Conservation (phyloP, 2,329 filamentous ascomycete species). For the Talaromyces sp. region DNA sequence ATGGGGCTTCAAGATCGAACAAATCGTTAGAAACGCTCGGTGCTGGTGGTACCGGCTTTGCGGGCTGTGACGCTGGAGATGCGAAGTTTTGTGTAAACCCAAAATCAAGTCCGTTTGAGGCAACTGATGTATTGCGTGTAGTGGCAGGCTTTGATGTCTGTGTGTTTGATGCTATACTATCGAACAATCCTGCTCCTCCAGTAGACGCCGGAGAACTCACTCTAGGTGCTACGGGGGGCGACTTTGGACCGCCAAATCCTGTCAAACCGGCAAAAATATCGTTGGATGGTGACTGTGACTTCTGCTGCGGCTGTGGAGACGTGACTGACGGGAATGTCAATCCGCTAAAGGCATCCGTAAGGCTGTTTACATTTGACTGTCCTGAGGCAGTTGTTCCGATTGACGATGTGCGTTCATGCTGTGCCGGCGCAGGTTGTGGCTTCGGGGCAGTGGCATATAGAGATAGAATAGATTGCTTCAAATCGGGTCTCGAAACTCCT, state of each 20-base stretch:
- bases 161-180: slow-evolving; percentile 63
- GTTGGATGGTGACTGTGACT: slow-evolving; percentile 49
- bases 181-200: slow-evolving; percentile 76
- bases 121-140: slow-evolving; percentile 47
- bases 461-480: slow-evolving; percentile 96
- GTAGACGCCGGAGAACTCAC: slow-evolving; percentile 49
- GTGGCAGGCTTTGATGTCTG: slow-evolving; percentile 46
- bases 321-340: slow-evolving; percentile 57
- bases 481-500: slow-evolving; percentile 76
- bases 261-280: slow-evolving; percentile 63
- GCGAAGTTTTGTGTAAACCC: slow-evolving; percentile 61
- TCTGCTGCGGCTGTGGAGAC: slow-evolving; percentile 33
- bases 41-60: slow-evolving; percentile 46
- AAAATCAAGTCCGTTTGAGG: slow-evolving; percentile 60
- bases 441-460: slow-evolving; percentile 83
- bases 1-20: slow-evolving; percentile 66
- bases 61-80: slow-evolving; percentile 31
- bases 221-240: slow-evolving; percentile 45
- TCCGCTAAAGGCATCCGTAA: slow-evolving; percentile 77
- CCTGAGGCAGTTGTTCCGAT: slow-evolving; percentile 65
- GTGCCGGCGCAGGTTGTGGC: slow-evolving; percentile 57
- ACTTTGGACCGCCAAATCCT: slow-evolving; percentile 50
- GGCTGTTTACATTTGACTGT: slow-evolving; percentile 53
- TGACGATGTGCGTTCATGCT: slow-evolving; percentile 59
- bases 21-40: slow-evolving; percentile 67